These are phyloP conservation scores for Protomyces macrosporus DNA, from an alignment of 1,139 yeast genomes.

Conservation along the genomic window DNA sequence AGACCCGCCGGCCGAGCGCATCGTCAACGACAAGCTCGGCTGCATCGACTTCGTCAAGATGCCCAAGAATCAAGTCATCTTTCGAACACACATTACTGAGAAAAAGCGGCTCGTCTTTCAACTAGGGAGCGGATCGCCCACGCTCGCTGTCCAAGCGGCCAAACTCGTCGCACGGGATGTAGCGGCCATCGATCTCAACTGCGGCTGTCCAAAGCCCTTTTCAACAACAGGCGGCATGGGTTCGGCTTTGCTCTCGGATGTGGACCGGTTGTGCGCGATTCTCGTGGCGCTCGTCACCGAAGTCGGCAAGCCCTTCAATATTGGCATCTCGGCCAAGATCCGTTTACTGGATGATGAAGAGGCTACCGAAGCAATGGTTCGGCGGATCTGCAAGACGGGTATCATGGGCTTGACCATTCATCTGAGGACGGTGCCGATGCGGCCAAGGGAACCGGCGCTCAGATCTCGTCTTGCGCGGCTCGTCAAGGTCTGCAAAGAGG, in stretches of 20 bases:
- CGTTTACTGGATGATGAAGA: constrained; percentile 60
- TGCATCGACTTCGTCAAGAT: constrained; percentile 41
- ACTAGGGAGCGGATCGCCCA: constrained; percentile 80
- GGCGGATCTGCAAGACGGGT: constrained; percentile 68
- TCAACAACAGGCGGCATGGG: constrained; percentile 95
- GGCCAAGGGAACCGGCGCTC: constrained; percentile 77
- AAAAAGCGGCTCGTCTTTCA: constrained; percentile 60
- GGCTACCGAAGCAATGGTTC: constrained; percentile 59
- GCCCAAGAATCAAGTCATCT: constrained; percentile 49
- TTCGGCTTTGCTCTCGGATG: constrained; percentile 78
- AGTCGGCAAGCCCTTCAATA: constrained; percentile 69
- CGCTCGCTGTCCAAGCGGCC: constrained; percentile 83
- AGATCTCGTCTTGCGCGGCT: constrained; percentile 58
- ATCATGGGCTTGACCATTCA: constrained; percentile 80
- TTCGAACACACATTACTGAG: constrained; percentile 69
- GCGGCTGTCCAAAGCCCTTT: constrained; percentile 82
- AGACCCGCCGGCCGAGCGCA: constrained; percentile 51
- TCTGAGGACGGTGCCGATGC: constrained; percentile 83
- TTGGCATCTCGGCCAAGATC: constrained; percentile 86
- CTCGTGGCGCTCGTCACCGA: constrained; percentile 61
- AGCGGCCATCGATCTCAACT: constrained; percentile 85
- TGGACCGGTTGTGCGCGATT: constrained; percentile 68
- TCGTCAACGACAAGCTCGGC: constrained; percentile 45
- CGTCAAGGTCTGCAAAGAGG: constrained; percentile 55
- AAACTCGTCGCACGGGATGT: constrained; percentile 74